phyloP scores from a whole-genome alignment of 352 stramenopile genomes.

The Phytopythium cucurbitacearum region DNA sequence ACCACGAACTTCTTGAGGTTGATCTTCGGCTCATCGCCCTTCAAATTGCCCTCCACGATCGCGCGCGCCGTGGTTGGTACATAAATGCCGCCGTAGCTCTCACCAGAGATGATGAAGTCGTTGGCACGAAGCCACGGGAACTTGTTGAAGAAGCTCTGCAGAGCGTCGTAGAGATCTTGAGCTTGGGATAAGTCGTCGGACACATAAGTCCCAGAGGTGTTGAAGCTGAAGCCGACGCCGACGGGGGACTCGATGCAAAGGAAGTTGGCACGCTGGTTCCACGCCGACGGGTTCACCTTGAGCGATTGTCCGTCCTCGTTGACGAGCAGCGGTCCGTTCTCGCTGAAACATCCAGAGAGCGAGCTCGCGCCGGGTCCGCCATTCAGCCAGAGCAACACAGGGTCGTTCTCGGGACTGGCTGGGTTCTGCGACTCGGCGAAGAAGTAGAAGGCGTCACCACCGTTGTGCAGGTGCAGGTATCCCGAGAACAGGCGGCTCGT shows the following conservation, averaged over 20 bases:
- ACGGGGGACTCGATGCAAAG: constrained; percentile 60
- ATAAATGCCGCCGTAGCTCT: constrained; percentile 82
- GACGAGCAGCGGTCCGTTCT: constrained; percentile 67
- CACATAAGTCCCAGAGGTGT: constrained; percentile 52
- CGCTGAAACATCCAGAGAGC: constrained; percentile 52
- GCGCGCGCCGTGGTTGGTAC: constrained; percentile 51
- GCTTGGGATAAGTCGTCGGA: constrained; percentile 72
- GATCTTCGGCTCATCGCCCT: constrained; percentile 23
- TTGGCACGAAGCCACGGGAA: constrained; percentile 81
- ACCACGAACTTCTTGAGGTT: constrained; percentile 90
- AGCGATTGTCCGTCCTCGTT: constrained; percentile 42
- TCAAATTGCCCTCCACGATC: constrained; percentile 49
- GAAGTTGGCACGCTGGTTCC: constrained; percentile 52
- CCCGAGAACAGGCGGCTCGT: constrained; percentile 47
- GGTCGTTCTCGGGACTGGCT: constrained; percentile 24
- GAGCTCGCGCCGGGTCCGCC: constrained; percentile 59
- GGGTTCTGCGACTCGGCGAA: constrained; percentile 56
- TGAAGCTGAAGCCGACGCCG: constrained; percentile 69
- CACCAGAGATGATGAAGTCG: constrained; percentile 77
- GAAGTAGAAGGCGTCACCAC: constrained; percentile 67
- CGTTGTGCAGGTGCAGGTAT: constrained; percentile 48
- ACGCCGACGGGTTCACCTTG: constrained; percentile 41
- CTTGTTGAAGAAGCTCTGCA: constrained; percentile 83
- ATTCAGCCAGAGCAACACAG: constrained; percentile 68
- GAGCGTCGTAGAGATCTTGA: constrained; percentile 62